Percentiles rank a stretch among this genome's conserved stretches.
These are phyloP conservation scores for Chrysoporthe deuterocubensis DNA, from an alignment of 2,329 filamentous ascomycete genomes.

Conservation along the genomic window DNA sequence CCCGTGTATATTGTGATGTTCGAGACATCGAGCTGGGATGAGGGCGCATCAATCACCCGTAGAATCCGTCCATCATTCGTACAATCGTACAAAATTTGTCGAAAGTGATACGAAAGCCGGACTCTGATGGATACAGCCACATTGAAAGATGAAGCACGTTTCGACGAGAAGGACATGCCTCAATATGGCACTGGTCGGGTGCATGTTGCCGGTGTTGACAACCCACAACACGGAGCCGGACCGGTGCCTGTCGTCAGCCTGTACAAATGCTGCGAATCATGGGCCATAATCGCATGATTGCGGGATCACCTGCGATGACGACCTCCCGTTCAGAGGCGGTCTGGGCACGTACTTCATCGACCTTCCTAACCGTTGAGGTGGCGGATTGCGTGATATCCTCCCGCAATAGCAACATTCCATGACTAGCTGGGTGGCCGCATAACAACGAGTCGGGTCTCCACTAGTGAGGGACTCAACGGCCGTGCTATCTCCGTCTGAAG, in stretches of 20 bases:
- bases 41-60: background rate
- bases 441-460: constrained; percentile 9
- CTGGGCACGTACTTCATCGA: background rate
- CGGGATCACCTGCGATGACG: constrained; percentile 7
- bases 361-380: constrained; percentile 12
- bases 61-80: background rate
- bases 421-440: background rate
- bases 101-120: background rate
- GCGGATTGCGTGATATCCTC: constrained; percentile 27
- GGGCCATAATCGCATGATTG: constrained; percentile 2
- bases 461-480: background rate
- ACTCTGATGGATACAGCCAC: background rate
- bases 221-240: background rate
- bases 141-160: too few species aligned
- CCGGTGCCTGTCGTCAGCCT: background rate
- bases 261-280: background rate
- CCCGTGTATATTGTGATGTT: too few species aligned
- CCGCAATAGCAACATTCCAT: constrained; percentile 25
- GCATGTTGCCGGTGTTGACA: background rate
- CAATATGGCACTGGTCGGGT: background rate
- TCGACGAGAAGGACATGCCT: too few species aligned
- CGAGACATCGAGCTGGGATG: background rate
- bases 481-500: background rate
- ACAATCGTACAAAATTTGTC: background rate
- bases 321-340: background rate